A percentile compares a stretch with the other conserved stretches of the same genome.
phyloP scores from a whole-genome alignment of 495 filamentous ascomycete genomes.

The Aspergillus bridgeri region DNA sequence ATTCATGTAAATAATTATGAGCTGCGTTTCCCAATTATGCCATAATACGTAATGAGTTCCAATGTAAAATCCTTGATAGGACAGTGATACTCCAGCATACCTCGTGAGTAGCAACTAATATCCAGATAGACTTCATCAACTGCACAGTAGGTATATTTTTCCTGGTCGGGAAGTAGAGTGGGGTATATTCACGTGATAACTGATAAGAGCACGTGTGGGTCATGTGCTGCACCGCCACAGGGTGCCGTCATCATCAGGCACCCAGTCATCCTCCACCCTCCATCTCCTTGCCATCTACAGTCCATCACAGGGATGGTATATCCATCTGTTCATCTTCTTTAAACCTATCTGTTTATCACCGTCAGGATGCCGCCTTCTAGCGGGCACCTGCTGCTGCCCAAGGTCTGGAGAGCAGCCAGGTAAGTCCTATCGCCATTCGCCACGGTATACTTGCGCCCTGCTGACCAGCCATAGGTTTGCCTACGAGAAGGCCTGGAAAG shows the following conservation, averaged over 20 bases:
- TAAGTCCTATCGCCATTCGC: conserved; percentile 30
- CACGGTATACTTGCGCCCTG: conserved; percentile 9
- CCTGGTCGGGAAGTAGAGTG: neutral
- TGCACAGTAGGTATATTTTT: no score
- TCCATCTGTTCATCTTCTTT: conserved; percentile 10
- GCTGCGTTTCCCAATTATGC: neutral
- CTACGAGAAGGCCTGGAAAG: conserved; percentile 58
- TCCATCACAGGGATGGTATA: conserved; percentile 13
- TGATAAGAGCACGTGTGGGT: conserved; percentile 7
- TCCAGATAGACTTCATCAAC: no score
- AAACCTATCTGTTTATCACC: conserved; percentile 15
- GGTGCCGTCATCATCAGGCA: conserved; percentile 33
- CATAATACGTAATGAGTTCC: no score
- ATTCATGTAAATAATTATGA: conserved; percentile 6
- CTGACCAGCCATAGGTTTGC: conserved; percentile 51
- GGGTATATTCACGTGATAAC: conserved; percentile 4
- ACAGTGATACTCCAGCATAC: no score
- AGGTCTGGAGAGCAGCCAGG: conserved; percentile 64
- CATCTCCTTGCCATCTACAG: conserved; percentile 23
- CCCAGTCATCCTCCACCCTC: conserved; percentile 15
- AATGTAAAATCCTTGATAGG: no score
- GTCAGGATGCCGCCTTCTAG: conserved; percentile 61
- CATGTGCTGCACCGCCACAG: conserved; percentile 35
- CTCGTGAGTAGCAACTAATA: no score
- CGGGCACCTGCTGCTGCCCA: conserved; percentile 69